Conservation (phyloP, 2,329 filamentous ascomycete species). For the Lojkania enalia region DNA sequence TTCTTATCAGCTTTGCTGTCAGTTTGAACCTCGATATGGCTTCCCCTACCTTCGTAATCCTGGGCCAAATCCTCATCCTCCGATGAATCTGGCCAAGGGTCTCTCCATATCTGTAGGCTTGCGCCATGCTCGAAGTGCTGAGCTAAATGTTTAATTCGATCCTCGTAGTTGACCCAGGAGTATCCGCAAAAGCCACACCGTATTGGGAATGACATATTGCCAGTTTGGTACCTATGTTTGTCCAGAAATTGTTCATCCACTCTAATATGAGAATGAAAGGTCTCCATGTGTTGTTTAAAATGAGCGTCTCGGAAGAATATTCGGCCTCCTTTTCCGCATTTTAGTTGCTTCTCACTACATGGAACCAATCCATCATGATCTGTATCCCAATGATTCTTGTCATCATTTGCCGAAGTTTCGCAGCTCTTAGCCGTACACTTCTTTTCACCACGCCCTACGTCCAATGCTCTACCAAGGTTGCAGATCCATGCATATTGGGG, state of each 20-base stretch:
- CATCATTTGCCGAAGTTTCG: too few relatives aligned
- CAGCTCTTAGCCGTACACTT: neutral
- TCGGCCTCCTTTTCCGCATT: neutral
- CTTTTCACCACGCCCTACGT: neutral
- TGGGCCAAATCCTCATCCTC: too few relatives aligned
- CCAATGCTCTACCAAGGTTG: neutral
- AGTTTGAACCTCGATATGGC: too few relatives aligned
- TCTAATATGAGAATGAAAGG: neutral
- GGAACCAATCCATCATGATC: neutral
- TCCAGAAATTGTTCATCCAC: neutral
- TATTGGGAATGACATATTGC: neutral
- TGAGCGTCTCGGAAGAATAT: neutral
- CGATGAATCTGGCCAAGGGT: neutral
- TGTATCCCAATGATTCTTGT: neutral
- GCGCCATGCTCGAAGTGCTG: neutral
- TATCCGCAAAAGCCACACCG: neutral
- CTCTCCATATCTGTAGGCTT: neutral
- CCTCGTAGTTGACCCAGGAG: neutral
- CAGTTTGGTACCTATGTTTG: neutral
- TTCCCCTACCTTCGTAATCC: too few relatives aligned
- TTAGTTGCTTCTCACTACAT: neutral
- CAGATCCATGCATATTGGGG: neutral
- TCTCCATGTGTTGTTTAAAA: neutral
- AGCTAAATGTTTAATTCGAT: neutral
- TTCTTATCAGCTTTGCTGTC: too few relatives aligned